These are phyloP conservation scores for Globisporangium emineosum DNA, from an alignment of 352 stramenopile species.

Conservation along the genomic window DNA sequence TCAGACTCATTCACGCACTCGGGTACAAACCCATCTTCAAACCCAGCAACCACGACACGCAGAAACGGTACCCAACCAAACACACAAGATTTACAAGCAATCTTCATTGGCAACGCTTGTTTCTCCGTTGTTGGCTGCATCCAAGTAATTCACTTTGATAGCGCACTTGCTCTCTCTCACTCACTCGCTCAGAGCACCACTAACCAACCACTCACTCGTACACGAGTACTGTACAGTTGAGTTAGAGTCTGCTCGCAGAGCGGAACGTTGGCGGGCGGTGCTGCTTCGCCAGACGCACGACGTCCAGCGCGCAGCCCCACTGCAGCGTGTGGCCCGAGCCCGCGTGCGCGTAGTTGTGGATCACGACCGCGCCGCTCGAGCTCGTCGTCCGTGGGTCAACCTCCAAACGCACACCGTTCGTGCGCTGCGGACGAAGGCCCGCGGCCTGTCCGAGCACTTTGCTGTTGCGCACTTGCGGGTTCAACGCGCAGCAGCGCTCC, in stretches of 20 bases:
- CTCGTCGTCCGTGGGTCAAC: conserved; percentile 30
- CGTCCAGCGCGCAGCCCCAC: conserved; percentile 60
- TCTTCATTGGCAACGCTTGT: background rate
- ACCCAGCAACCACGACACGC: background rate
- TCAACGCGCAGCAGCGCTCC: conserved; percentile 40
- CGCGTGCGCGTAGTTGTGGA: conserved; percentile 73
- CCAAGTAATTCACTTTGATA: background rate
- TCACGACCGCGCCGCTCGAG: conserved; percentile 35
- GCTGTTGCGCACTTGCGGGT: conserved; percentile 41
- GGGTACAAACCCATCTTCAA: background rate
- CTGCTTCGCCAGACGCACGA: conserved; percentile 31
- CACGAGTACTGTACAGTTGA: too few relatives aligned
- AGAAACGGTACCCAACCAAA: background rate
- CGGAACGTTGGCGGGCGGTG: conserved; percentile 10
- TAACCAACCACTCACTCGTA: background rate
- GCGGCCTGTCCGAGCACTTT: conserved; percentile 37
- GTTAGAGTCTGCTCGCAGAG: conserved; percentile 12
- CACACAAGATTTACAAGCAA: background rate
- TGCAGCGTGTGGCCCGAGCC: conserved; percentile 71
- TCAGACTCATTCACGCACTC: background rate
- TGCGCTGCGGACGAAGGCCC: conserved; percentile 41
- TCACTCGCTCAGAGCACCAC: background rate
- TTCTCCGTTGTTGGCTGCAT: background rate
- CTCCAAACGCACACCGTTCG: conserved; percentile 43
- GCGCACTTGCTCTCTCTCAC: background rate